A percentile compares a stretch with the other conserved stretches of the same genome.
phyloP scores from a whole-genome alignment of 2,329 filamentous ascomycete species.

The Aspergillus costaricaensis region DNA sequence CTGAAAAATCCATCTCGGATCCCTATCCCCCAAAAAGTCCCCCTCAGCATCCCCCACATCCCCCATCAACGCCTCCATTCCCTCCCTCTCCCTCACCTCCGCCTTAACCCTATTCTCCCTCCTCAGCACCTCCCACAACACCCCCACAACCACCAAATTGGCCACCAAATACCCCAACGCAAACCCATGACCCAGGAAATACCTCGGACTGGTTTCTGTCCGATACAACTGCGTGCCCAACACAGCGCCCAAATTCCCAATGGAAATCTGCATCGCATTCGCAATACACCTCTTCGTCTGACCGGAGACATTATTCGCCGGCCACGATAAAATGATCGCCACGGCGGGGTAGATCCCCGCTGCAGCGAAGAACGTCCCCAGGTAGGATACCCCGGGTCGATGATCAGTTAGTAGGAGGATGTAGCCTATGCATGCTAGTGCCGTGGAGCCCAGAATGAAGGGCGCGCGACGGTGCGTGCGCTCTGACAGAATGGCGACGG shows the following conservation, averaged over 20 bases:
- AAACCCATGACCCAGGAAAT: conserved; percentile 66
- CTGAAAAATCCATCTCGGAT: conserved; percentile 68
- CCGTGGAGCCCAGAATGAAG: conserved; percentile 62
- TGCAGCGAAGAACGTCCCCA: conserved; percentile 64
- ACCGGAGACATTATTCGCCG: conserved; percentile 70
- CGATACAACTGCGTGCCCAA: conserved; percentile 71
- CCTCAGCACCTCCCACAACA: conserved; percentile 56
- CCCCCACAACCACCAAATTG: no score
- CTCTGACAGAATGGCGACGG: conserved; percentile 63
- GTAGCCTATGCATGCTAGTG: conserved; percentile 64
- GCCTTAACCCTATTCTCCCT: conserved; percentile 61
- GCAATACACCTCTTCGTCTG: conserved; percentile 70
- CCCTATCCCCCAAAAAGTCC: conserved; percentile 63
- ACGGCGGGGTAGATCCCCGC: conserved; percentile 68
- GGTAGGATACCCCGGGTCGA: conserved; percentile 60
- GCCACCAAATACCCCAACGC: conserved; percentile 58
- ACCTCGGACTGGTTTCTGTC: conserved; percentile 61
- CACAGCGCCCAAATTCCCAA: conserved; percentile 69
- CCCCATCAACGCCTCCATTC: conserved; percentile 30
- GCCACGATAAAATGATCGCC: conserved; percentile 67
- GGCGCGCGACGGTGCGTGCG: conserved; percentile 58
- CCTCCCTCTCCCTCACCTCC: conserved; percentile 46
- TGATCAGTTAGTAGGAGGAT: conserved; percentile 59
- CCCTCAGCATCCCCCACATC: conserved; percentile 53
- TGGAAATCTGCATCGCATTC: conserved; percentile 71